Evolutionary conservation across 192 early-diverging fungal genomes (phyloP).

Genomic region (Obelidium mucronatum): DNA sequence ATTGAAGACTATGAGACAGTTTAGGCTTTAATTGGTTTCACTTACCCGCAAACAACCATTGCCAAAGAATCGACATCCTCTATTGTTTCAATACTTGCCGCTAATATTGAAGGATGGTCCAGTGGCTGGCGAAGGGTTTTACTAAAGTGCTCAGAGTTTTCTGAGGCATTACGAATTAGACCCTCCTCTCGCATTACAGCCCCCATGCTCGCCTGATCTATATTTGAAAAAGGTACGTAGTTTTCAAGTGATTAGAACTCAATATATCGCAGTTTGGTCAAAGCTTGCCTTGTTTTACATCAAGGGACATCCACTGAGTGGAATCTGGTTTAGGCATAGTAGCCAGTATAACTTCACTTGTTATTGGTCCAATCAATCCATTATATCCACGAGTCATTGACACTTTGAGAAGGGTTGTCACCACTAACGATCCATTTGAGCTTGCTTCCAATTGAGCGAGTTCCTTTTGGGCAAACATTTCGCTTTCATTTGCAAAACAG

Average conservation of each 20-base stretch:
- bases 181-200: not conserved
- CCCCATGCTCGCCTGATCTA: not conserved
- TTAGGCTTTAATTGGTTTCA: not conserved
- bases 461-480: constrained; percentile 38
- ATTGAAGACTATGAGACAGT: not conserved
- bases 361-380: constrained; percentile 23
- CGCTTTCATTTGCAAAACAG: constrained; percentile 30
- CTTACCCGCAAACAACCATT: constrained; percentile 35
- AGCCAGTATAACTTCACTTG: constrained; percentile 24
- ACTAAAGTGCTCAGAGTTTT: not conserved
- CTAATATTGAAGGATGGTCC: not conserved
- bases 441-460: constrained; percentile 21
- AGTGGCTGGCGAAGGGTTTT: not conserved
- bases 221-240: not conserved
- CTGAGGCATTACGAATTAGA: not conserved
- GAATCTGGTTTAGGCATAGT: constrained; percentile 36
- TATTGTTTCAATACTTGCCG: not conserved
- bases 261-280: not conserved
- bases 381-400: not conserved
- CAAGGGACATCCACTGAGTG: not conserved
- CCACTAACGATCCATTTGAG: constrained; percentile 19
- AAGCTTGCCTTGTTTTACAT: not conserved
- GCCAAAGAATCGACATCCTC: constrained; percentile 20
- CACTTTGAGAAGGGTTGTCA: constrained; percentile 7
- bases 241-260: not conserved